Conservation (phyloP, 768 basidiomycete species). For the Leucocoprinus birnbaumii region DNA sequence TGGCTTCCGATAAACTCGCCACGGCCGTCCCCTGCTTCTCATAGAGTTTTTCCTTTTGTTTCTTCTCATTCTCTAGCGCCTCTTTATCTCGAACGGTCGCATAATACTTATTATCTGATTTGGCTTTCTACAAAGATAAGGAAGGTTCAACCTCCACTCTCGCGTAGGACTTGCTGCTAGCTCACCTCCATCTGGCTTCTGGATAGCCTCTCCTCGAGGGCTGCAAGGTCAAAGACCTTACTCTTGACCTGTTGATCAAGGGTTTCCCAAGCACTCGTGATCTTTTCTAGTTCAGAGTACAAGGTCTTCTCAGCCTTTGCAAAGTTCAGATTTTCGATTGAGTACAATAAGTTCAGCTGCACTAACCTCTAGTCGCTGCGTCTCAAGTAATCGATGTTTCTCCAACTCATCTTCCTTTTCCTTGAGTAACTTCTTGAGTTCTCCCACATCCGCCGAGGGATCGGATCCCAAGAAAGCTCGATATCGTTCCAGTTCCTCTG, state of each 20-base stretch:
- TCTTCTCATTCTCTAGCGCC: conserved; percentile 72
- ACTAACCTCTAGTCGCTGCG: conserved; percentile 63
- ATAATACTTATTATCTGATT: conserved; percentile 94
- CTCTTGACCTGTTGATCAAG: conserved; percentile 77
- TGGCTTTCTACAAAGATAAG: conserved; percentile 71
- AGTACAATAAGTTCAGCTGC: conserved; percentile 2
- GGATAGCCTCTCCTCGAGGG: conserved; percentile 68
- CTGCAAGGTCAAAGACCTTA: conserved; percentile 81
- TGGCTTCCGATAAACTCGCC: conserved; percentile 61
- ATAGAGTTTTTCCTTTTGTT: conserved; percentile 48
- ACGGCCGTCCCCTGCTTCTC: conserved; percentile 53
- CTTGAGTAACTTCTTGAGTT: conserved; percentile 53
- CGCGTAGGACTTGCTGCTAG: conserved; percentile 9
- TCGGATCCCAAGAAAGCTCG: conserved; percentile 56
- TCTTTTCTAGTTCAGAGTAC: conserved; percentile 80
- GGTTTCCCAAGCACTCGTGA: conserved; percentile 85
- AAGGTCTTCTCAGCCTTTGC: conserved; percentile 70
- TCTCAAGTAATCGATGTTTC: conserved; percentile 57
- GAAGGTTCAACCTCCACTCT: neutral
- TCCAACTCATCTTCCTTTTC: conserved; percentile 68
- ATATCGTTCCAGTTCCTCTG: conserved; percentile 55
- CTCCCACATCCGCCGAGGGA: conserved; percentile 46
- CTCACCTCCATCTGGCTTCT: conserved; percentile 69
- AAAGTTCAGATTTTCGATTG: neutral
- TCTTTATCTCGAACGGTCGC: conserved; percentile 89